A percentile compares a stretch with the other conserved stretches of the same genome.
phyloP scores from a whole-genome alignment of 2,329 filamentous ascomycete species.

The Zelopaecilomyces penicillatus region DNA sequence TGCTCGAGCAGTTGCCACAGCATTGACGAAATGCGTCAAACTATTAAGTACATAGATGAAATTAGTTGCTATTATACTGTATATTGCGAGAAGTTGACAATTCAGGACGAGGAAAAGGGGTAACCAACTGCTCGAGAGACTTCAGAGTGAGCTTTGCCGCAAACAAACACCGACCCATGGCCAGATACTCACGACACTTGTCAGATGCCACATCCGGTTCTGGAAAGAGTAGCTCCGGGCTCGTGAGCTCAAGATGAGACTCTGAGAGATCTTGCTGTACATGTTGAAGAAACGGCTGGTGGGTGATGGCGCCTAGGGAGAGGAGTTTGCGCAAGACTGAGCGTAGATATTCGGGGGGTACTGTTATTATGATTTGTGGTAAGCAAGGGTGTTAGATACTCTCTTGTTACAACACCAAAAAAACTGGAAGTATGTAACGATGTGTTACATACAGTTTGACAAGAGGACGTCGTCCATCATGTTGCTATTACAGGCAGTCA shows the following conservation, averaged over 20 bases:
- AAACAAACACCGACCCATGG: slow-evolving; percentile 27
- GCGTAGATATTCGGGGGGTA: slow-evolving; percentile 23
- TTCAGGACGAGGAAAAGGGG: background rate
- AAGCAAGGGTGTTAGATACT: too few species aligned
- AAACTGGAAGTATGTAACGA: background rate
- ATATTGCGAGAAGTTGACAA: background rate
- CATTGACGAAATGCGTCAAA: slow-evolving; percentile 7
- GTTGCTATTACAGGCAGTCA: slow-evolving; percentile 17
- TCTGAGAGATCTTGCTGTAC: slow-evolving; percentile 21
- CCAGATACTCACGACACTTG: slow-evolving; percentile 19
- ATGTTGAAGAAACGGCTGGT: slow-evolving; percentile 25
- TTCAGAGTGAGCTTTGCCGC: slow-evolving; percentile 25
- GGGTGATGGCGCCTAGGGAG: slow-evolving; percentile 20
- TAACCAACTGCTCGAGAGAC: slow-evolving; percentile 22
- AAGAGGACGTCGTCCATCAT: slow-evolving; percentile 36
- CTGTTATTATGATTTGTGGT: slow-evolving; percentile 6
- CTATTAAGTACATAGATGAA: background rate
- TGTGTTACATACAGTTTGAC: slow-evolving; percentile 19
- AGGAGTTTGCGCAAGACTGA: slow-evolving; percentile 25
- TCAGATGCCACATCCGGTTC: slow-evolving; percentile 13
- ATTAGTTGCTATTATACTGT: background rate
- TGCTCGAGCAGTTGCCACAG: slow-evolving; percentile 9
- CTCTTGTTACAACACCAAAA: background rate
- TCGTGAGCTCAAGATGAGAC: slow-evolving; percentile 13
- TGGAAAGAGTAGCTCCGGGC: slow-evolving; percentile 18